Evolutionary conservation across 176 grass and related monocot species (phyloP).

Genomic region (Triticum monococcum): DNA sequence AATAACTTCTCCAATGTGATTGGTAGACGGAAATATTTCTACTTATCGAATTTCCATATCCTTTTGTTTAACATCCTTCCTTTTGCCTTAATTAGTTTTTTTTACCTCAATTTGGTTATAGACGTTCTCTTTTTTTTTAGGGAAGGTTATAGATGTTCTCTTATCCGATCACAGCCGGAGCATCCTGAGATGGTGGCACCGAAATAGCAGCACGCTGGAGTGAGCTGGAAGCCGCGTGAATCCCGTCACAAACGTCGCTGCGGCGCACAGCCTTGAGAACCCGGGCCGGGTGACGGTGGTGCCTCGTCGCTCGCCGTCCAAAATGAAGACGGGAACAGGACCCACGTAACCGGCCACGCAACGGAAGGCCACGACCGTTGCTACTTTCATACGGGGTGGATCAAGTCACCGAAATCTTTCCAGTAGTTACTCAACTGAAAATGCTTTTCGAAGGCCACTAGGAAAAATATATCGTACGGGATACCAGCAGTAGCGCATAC

Average conservation of each 20-base stretch:
- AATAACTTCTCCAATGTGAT: no score
- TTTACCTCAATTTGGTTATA: no score
- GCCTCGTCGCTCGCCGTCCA: not conserved
- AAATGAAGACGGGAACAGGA: not conserved
- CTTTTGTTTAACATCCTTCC: no score
- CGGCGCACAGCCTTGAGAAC: not conserved
- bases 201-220: not conserved
- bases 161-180: no score
- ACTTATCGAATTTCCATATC: no score
- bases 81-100: no score
- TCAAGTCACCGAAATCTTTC: not conserved
- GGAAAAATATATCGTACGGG: not conserved
- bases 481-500: not conserved
- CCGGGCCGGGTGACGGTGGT: not conserved
- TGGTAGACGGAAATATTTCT: no score
- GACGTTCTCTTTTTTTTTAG: no score
- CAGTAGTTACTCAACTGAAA: not conserved
- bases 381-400: not conserved
- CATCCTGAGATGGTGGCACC: not conserved
- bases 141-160: no score
- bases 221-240: conserved; percentile 29
- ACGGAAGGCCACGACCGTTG: not conserved
- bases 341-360: not conserved
- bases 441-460: not conserved
- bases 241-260: not conserved